Evolutionary conservation across 2,329 filamentous ascomycete species (phyloP).

Genomic region (Lachnellula hyalina): DNA sequence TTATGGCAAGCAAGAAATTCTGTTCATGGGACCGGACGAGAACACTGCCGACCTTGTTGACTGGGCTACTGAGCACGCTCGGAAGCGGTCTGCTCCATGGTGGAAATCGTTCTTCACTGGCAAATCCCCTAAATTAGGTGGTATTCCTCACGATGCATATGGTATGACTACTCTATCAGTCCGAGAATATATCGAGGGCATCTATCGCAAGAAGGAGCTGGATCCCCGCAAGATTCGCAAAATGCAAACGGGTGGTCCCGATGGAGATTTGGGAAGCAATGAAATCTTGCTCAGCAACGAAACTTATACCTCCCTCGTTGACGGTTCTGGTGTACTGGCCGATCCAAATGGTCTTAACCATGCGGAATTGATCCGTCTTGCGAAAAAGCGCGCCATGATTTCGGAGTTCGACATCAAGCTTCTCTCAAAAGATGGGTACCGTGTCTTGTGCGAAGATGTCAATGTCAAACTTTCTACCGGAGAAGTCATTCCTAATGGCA

Average conservation of each 20-base stretch:
- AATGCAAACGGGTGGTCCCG: constrained; percentile 95
- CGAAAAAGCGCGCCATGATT: constrained; percentile 85
- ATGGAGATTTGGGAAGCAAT: constrained; percentile 95
- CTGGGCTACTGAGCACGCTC: constrained; percentile 97
- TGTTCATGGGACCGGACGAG: constrained; percentile 98
- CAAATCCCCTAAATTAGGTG: constrained; percentile 91
- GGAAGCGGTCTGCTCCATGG: constrained; percentile 83
- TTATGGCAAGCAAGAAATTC: constrained; percentile 89
- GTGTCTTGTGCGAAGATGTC: constrained; percentile 85
- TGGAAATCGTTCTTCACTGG: constrained; percentile 99
- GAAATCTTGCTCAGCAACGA: constrained; percentile 95
- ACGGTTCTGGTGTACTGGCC: constrained; percentile 89
- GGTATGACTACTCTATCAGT: constrained; percentile 98
- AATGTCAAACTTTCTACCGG: constrained; percentile 84
- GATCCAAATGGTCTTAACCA: constrained; percentile 87
- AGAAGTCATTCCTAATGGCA: constrained; percentile 85
- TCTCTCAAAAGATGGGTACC: constrained; percentile 82
- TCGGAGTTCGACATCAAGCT: constrained; percentile 78
- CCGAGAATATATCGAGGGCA: constrained; percentile 90
- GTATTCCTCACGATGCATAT: constrained; percentile 92
- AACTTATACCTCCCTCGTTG: constrained; percentile 93
- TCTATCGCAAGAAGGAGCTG: constrained; percentile 92
- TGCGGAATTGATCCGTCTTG: constrained; percentile 76
- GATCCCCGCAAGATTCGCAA: constrained; percentile 82
- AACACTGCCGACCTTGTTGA: constrained; percentile 96